Evolutionary conservation across 2,329 filamentous ascomycete genomes (phyloP), one percentile per base, ranked within the genome.

Genomic region (Coniochaeta ligniaria): DNA sequence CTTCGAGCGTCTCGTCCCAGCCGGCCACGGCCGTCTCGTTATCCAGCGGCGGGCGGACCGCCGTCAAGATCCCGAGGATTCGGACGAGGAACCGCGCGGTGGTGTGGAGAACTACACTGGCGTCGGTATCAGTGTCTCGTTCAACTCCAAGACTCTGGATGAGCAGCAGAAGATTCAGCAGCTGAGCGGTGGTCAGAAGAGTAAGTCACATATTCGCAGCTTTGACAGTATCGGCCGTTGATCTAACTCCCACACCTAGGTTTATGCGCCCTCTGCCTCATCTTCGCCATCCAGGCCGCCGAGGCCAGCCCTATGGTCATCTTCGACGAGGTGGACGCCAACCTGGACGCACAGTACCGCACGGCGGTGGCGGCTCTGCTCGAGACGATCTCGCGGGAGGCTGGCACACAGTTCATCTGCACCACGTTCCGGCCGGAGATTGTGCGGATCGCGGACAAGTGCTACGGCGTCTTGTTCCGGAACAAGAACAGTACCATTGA

Each of bases 261-360:
- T 84, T 81, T 98, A 63, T 98, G 94, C 74, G 95, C 95, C 11
- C 85, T 99, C n/a, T 96, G 95, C 52, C 85, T 99, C 58, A 96
- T 99, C 67, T 99, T 99, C 72, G 95, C 95, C n/a, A 96, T 99
- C 67, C 95, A 99, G 75, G 91, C 93, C 67, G 96, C 94, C 62
- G 95, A 99, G 73, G 95, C 94, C 11, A 96, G 94, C 52, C 95
- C 95, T 1, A 98, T 99, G 82, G 97, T 99, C 73, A 93, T 99
- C 69, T 99, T 99, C 68, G 95, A 99, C 74, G 95, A 99, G 76
- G 96, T 99, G 65, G 95, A 99, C 71, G 95, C 95, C 74, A 99
- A 99, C 72, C 84, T 99, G 26, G 95, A 99, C 73, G 93, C 95
- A 1, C 95, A 99, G 75, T 99, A 99, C 78, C 90, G 95, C 63